Evolutionary conservation across 176 grass and related monocot genomes (phyloP).

Genomic region (Paspalum notatum): DNA sequence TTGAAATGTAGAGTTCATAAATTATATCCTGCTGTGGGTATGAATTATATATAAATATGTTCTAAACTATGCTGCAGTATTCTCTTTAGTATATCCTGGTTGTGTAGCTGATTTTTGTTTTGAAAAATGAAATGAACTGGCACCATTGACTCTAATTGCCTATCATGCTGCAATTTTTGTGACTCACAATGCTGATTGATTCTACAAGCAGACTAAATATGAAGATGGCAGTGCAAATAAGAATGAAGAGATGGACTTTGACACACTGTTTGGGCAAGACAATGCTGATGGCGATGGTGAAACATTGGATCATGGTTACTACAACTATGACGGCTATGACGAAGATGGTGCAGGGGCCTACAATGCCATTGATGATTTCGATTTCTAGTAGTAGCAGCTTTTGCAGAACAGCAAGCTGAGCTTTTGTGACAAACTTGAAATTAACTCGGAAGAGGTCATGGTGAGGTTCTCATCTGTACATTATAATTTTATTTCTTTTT

Average conservation of each 20-base stretch:
- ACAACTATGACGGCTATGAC: conserved; percentile 23
- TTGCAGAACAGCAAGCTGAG: not conserved
- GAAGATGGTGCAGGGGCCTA: conserved; percentile 32
- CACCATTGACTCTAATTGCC: not conserved
- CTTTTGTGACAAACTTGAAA: not conserved
- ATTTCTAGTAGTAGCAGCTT: conserved; percentile 42
- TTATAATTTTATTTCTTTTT: not conserved
- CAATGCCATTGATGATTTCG: conserved; percentile 7
- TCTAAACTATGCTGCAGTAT: conserved; percentile 11
- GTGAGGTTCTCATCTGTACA: not conserved
- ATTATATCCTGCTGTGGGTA: not conserved
- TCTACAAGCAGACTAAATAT: conserved; percentile 36
- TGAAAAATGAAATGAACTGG: not conserved
- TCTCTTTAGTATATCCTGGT: not conserved
- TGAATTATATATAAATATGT: not conserved
- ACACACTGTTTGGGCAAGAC: conserved; percentile 21
- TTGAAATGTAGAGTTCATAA: not conserved
- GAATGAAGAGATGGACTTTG: conserved; percentile 43
- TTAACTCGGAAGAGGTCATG: not conserved
- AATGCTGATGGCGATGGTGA: conserved; percentile 44
- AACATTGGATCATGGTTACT: conserved; percentile 33
- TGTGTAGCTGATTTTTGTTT: not conserved
- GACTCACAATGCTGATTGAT: not conserved
- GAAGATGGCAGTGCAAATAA: conserved; percentile 18
- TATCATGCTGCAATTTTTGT: not conserved